These are phyloP conservation scores for Gymnopilus dilepis DNA, from an alignment of 768 basidiomycete genomes.

Conservation along the genomic window DNA sequence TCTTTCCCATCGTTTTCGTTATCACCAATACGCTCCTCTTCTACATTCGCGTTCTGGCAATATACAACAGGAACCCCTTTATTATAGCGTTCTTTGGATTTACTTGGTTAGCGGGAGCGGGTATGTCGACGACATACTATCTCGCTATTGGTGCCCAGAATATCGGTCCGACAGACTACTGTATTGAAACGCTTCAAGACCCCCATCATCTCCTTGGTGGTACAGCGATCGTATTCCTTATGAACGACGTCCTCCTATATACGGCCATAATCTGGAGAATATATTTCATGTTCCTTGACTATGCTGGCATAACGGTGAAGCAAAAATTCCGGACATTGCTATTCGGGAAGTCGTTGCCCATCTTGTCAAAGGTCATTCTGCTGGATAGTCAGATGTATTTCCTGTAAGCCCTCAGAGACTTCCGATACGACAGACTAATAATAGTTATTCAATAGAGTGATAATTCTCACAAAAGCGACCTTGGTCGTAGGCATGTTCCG, in stretches of 20 bases:
- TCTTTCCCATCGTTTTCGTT: constrained; percentile 8
- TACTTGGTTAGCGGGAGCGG: constrained; percentile 9
- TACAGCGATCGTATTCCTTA: not conserved
- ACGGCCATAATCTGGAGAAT: constrained; percentile 14
- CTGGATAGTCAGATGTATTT: constrained; percentile 22
- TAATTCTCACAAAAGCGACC: constrained; percentile 10
- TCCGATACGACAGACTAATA: not conserved
- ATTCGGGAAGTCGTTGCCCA: constrained; percentile 17
- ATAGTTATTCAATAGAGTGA: not conserved
- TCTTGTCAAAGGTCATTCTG: constrained; percentile 16
- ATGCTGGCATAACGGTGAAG: not conserved
- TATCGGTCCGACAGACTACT: constrained; percentile 11
- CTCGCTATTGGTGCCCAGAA: constrained; percentile 6
- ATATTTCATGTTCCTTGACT: constrained; percentile 12
- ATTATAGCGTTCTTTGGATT: constrained; percentile 12
- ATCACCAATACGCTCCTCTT: constrained; percentile 11
- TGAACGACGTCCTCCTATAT: constrained; percentile 15
- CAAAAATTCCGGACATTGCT: constrained; percentile 6
- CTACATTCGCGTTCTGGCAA: constrained; percentile 16
- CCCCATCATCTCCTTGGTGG: constrained; percentile 8
- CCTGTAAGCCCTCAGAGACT: constrained; percentile 14
- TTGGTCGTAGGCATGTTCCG: constrained; percentile 4
- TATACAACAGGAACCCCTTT: constrained; percentile 12
- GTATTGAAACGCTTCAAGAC: constrained; percentile 11
- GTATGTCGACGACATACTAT: constrained; percentile 11